Evolutionary conservation across 2,329 filamentous ascomycete genomes (phyloP).

Genomic region (Microcyclospora pomicola): DNA sequence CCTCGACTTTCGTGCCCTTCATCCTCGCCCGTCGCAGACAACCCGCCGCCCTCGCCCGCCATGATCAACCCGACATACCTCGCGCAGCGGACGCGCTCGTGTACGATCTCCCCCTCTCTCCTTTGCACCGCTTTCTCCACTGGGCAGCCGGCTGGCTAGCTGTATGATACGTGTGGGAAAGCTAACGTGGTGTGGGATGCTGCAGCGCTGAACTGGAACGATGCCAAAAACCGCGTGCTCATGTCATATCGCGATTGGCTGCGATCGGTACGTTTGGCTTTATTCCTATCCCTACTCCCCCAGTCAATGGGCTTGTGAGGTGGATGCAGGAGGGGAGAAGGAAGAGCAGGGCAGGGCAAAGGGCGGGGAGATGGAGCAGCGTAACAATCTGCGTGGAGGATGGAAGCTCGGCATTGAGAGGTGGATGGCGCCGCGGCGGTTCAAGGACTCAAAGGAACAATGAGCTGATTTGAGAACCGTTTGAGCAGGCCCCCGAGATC

Average conservation of each 20-base stretch:
- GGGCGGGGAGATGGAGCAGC: neutral
- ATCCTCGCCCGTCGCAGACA: too few relatives aligned
- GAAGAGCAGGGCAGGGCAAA: neutral
- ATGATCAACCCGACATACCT: constrained; percentile 87
- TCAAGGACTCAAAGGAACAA: too few relatives aligned
- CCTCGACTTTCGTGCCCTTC: too few relatives aligned
- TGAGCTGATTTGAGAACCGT: too few relatives aligned
- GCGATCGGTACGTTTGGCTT: constrained; percentile 67
- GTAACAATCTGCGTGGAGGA: neutral
- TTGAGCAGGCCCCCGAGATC: constrained; percentile 73
- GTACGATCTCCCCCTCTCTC: constrained; percentile 21
- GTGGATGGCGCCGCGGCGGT: too few relatives aligned
- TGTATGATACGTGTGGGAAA: neutral
- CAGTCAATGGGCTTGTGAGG: neutral
- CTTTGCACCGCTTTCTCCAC: neutral
- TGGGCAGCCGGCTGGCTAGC: neutral
- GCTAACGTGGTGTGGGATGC: constrained; percentile 5
- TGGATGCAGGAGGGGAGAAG: constrained; percentile 1
- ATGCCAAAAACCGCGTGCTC: constrained; percentile 78
- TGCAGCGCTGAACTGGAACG: constrained; percentile 72
- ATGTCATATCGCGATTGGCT: constrained; percentile 91
- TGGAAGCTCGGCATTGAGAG: neutral
- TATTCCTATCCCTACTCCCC: too few relatives aligned
- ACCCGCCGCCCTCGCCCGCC: constrained; percentile 14
- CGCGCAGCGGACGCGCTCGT: constrained; percentile 43